A percentile compares a stretch with the other conserved stretches of the same genome.
phyloP scores from a whole-genome alignment of 768 basidiomycete species.

The Pleurotus citrinopileatus region DNA sequence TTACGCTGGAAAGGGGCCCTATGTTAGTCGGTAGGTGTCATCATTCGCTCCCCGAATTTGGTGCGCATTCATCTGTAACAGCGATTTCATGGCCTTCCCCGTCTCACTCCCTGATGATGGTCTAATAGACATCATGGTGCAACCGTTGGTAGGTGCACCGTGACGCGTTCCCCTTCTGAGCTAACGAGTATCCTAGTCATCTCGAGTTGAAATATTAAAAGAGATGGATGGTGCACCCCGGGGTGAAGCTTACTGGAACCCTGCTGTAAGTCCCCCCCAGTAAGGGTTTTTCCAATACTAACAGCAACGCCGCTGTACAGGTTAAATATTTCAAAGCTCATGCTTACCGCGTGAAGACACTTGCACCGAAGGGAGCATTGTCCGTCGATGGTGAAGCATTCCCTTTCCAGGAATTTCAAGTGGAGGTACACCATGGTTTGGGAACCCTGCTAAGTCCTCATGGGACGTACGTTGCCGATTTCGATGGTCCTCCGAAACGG shows the following conservation, averaged over 20 bases:
- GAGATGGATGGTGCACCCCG: constrained; percentile 58
- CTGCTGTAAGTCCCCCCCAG: constrained; percentile 39
- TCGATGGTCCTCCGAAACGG: constrained; percentile 26
- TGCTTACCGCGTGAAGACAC: constrained; percentile 70
- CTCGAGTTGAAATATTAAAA: constrained; percentile 48
- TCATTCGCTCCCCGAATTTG: not conserved
- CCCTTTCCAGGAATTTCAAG: constrained; percentile 72
- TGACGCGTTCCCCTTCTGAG: not conserved
- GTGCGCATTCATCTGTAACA: constrained; percentile 19
- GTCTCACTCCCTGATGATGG: constrained; percentile 80
- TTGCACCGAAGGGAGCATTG: constrained; percentile 49
- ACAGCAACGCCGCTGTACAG: constrained; percentile 33
- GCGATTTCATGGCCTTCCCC: constrained; percentile 82
- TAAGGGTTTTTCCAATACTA: constrained; percentile 10
- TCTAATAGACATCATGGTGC: constrained; percentile 65
- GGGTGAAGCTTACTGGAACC: constrained; percentile 63
- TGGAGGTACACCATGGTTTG: constrained; percentile 70
- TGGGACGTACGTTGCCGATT: constrained; percentile 59
- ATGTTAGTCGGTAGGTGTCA: constrained; percentile 53
- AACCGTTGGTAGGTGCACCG: constrained; percentile 50
- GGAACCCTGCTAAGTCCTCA: constrained; percentile 64
- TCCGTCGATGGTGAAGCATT: constrained; percentile 78
- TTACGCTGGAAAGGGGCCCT: constrained; percentile 79
- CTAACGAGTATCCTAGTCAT: constrained; percentile 29
- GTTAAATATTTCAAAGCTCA: constrained; percentile 70